These are phyloP conservation scores for Annulohypoxylon nitens DNA, from an alignment of 495 filamentous ascomycete species.

Conservation along the genomic window DNA sequence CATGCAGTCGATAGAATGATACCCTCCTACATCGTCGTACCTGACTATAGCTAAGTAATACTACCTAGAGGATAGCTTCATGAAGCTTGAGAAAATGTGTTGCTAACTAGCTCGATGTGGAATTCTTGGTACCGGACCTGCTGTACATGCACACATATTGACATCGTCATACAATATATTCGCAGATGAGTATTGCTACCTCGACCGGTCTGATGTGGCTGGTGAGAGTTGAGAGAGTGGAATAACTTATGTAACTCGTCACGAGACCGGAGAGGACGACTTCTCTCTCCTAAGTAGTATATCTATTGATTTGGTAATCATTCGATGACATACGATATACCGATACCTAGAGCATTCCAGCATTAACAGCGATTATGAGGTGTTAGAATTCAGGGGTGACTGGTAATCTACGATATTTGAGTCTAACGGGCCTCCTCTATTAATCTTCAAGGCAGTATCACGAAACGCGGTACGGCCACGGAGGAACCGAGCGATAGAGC, in stretches of 20 bases:
- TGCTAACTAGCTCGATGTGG: slow-evolving; percentile 7
- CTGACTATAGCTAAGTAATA: slow-evolving; percentile 17
- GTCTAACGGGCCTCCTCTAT: slow-evolving; percentile 55
- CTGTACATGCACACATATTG: not conserved
- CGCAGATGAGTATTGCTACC: not conserved
- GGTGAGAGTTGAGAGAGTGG: not conserved
- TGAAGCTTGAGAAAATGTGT: slow-evolving; percentile 23
- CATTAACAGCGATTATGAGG: slow-evolving; percentile 43
- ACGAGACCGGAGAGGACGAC: not conserved
- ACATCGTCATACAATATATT: slow-evolving; percentile 8
- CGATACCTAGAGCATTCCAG: not conserved
- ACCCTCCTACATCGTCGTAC: slow-evolving; percentile 24
- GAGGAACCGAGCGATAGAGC: slow-evolving; percentile 53
- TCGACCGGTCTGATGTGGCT: not conserved
- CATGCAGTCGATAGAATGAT: slow-evolving; percentile 11
- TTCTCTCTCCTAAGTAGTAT: not conserved
- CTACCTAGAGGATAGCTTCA: slow-evolving; percentile 8
- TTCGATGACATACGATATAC: not conserved
- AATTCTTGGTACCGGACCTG: not conserved
- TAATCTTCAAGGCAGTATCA: slow-evolving; percentile 53
- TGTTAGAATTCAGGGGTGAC: slow-evolving; percentile 51
- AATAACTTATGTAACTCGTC: not conserved
- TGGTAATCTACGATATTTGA: slow-evolving; percentile 51
- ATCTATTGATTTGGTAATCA: not conserved
- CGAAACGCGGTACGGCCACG: slow-evolving; percentile 55